These are phyloP conservation scores for Craterostigma plantagineum DNA, from an alignment of 257 asterid species.

Conservation along the genomic window DNA sequence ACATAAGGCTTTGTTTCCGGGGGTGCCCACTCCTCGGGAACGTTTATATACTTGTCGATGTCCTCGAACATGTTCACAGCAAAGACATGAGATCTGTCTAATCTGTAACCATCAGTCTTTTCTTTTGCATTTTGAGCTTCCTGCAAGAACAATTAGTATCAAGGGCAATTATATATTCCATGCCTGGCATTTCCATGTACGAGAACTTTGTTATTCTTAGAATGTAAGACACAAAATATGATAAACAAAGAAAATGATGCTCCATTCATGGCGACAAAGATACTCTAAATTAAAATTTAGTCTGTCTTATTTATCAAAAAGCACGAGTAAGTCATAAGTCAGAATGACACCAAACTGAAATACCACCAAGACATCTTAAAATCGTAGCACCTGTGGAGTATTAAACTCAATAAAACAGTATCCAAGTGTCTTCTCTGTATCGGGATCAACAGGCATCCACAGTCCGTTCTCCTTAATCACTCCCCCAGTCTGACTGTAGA, in stretches of 20 bases:
- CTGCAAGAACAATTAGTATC: conserved; percentile 29
- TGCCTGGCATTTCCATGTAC: not conserved
- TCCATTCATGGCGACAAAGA: no score
- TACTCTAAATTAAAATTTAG: no score
- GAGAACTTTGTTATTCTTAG: no score
- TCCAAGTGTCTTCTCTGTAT: conserved; percentile 49
- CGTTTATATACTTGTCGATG: conserved; percentile 57
- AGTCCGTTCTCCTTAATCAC: conserved; percentile 62
- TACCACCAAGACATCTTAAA: no score
- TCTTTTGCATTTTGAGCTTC: conserved; percentile 93
- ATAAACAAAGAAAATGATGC: no score
- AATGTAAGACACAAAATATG: no score
- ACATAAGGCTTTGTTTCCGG: conserved; percentile 64
- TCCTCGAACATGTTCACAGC: conserved; percentile 71
- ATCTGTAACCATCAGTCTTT: conserved; percentile 67
- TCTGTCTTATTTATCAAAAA: no score
- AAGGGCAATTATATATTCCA: not conserved
- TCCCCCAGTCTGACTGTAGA: conserved; percentile 70
- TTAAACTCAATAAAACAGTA: conserved; percentile 70
- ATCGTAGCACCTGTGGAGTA: conserved; percentile 67
- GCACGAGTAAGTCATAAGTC: no score
- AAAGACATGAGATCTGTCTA: conserved; percentile 72
- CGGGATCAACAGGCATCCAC: conserved; percentile 76
- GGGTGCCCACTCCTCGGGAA: conserved; percentile 98
- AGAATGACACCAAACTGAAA: no score